These are phyloP conservation scores for Aspergillus quadrilineatus DNA, from an alignment of 2,329 filamentous ascomycete species.

Conservation along the genomic window DNA sequence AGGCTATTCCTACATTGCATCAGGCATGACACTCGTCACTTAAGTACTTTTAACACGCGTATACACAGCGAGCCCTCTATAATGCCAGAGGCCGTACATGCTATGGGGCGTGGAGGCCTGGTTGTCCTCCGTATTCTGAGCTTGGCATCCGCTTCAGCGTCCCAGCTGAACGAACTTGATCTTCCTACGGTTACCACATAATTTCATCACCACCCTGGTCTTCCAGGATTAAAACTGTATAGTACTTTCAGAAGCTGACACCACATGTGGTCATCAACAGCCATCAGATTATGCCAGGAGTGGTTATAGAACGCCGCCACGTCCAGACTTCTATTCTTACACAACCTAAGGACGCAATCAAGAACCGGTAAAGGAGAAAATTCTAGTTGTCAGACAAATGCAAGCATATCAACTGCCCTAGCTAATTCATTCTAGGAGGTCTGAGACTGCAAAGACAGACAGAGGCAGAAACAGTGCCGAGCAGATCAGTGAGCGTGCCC, in stretches of 20 bases:
- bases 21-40: background rate
- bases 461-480: conserved; percentile 13
- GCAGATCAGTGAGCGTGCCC: conserved; percentile 45
- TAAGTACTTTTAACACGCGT: background rate
- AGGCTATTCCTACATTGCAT: background rate
- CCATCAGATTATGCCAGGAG: background rate
- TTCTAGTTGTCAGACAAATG: background rate
- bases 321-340: background rate
- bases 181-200: background rate
- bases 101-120: too few relatives aligned
- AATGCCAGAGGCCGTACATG: too few relatives aligned
- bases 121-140: background rate
- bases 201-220: background rate
- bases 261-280: background rate
- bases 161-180: background rate
- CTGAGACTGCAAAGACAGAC: background rate
- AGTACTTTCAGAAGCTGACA: background rate
- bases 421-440: background rate
- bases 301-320: background rate
- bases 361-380: background rate
- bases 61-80: too few relatives aligned
- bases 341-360: background rate
- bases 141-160: background rate
- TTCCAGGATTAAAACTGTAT: background rate
- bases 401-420: background rate